phyloP scores from a whole-genome alignment of 306 rosid species.

The Urtica urens region DNA sequence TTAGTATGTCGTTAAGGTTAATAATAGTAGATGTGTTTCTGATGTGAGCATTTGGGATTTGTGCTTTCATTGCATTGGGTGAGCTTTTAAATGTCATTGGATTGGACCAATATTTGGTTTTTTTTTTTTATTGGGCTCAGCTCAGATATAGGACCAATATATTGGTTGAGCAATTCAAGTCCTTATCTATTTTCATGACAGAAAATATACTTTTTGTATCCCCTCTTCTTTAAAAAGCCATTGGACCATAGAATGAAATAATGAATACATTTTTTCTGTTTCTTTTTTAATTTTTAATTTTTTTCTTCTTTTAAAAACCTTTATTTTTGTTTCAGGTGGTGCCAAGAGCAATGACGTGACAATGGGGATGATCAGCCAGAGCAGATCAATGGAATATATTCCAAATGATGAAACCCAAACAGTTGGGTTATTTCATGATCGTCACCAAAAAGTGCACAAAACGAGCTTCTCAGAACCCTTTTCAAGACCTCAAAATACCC shows the following conservation, averaged over 20 bases:
- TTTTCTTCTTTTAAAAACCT: not conserved
- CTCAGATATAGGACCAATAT: too few species aligned
- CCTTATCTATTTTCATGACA: too few species aligned
- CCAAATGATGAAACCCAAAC: constrained; percentile 13
- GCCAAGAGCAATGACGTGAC: constrained; percentile 28
- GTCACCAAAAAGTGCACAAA: not conserved
- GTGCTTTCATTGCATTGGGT: too few species aligned
- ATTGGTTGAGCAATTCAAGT: too few species aligned
- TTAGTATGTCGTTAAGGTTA: too few species aligned
- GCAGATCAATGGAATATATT: constrained; percentile 27
- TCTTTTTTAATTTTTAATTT: not conserved
- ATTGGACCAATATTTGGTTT: not conserved
- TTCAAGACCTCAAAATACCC: too few species aligned
- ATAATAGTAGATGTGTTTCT: too few species aligned
- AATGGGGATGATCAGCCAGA: constrained; percentile 15
- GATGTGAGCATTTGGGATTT: constrained; percentile 4
- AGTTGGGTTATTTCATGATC: constrained; percentile 13
- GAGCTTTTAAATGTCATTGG: too few species aligned
- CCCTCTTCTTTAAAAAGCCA: constrained; percentile 4
- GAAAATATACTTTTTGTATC: not conserved
- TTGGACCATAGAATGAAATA: not conserved
- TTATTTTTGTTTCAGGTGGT: constrained; percentile 20
- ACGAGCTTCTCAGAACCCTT: too few species aligned
- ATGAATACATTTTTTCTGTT: not conserved
- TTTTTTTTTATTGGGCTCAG: too few species aligned